Conservation (phyloP, 1,139 yeast genomes). For the Kodamaea fungicola region DNA sequence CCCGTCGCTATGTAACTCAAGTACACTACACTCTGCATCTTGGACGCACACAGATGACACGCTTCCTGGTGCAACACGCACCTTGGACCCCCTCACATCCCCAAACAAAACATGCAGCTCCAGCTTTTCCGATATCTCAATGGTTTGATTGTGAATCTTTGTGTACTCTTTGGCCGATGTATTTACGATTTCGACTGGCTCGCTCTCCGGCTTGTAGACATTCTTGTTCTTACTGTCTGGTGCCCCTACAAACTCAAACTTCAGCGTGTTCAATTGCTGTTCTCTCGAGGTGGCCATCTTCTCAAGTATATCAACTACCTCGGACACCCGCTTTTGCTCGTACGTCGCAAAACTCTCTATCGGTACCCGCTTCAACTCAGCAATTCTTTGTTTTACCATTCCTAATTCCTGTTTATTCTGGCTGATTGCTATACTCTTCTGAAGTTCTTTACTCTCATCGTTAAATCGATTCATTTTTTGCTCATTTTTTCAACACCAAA, state of each 20-base stretch:
- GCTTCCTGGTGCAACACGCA: conserved; percentile 5
- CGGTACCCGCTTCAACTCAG: conserved; percentile 8
- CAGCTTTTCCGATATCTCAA: conserved; percentile 5
- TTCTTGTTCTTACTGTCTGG: conserved; percentile 13
- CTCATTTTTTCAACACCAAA: conserved; percentile 1
- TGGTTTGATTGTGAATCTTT: background rate
- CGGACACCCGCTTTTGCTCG: conserved; percentile 16
- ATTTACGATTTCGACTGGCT: too few relatives aligned
- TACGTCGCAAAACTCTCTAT: conserved; percentile 10
- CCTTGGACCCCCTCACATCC: conserved; percentile 11
- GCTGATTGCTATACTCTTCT: conserved; percentile 7
- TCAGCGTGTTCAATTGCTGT: conserved; percentile 12
- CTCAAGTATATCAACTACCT: conserved; percentile 15
- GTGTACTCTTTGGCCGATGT: conserved; percentile 4
- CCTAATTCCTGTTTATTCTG: conserved; percentile 5
- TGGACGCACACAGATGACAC: conserved; percentile 24
- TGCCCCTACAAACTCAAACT: conserved; percentile 25
- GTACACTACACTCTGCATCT: conserved; percentile 15
- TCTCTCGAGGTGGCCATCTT: conserved; percentile 18
- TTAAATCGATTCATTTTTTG: conserved; percentile 1
- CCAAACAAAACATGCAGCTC: conserved; percentile 16
- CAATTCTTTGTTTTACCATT: conserved; percentile 3
- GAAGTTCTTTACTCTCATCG: conserved; percentile 5
- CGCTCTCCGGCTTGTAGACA: conserved; percentile 1
- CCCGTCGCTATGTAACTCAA: conserved; percentile 25